A percentile compares a stretch with the other conserved stretches of the same genome.
Conservation (phyloP, 352 stramenopile species). For the Albugo laibachii region DNA sequence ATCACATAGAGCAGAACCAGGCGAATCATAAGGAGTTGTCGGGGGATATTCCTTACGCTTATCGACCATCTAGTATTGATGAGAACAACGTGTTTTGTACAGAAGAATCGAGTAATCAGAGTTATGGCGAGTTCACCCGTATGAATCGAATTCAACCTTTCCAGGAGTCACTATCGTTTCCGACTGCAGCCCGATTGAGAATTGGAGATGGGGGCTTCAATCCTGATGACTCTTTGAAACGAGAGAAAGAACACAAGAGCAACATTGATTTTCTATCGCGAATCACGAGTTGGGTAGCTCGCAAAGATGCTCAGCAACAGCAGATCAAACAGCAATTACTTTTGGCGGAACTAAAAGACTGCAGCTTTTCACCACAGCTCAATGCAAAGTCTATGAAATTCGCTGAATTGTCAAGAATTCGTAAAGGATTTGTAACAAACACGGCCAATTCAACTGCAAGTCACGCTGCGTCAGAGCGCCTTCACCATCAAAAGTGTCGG, state of each 20-base stretch:
- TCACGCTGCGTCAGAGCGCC: slow-evolving; percentile 26
- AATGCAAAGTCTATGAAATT: slow-evolving; percentile 60
- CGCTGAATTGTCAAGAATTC: slow-evolving; percentile 20
- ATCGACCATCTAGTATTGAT: too few relatives aligned
- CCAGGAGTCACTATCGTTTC: too few relatives aligned
- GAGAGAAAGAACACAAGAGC: neutral
- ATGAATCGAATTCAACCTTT: too few relatives aligned
- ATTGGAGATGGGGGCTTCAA: too few relatives aligned
- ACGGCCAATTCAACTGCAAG: slow-evolving; percentile 9
- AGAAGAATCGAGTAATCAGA: too few relatives aligned
- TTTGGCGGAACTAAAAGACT: slow-evolving; percentile 50
- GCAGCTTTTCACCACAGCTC: slow-evolving; percentile 51
- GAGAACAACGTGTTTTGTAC: too few relatives aligned
- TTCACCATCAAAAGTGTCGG: slow-evolving; percentile 60
- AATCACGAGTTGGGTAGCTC: slow-evolving; percentile 55
- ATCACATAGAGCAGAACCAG: too few relatives aligned
- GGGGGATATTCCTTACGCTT: too few relatives aligned
- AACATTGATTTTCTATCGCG: slow-evolving; percentile 41
- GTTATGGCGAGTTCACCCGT: too few relatives aligned
- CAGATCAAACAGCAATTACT: slow-evolving; percentile 65
- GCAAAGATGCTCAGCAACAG: slow-evolving; percentile 53
- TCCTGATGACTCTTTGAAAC: too few relatives aligned
- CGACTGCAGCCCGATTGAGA: too few relatives aligned
- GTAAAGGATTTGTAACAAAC: slow-evolving; percentile 9
- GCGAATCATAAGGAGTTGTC: too few relatives aligned